Base-by-base conservation (phyloP, 371 early-diverging fungal species). In the Circinella minor region DNA sequence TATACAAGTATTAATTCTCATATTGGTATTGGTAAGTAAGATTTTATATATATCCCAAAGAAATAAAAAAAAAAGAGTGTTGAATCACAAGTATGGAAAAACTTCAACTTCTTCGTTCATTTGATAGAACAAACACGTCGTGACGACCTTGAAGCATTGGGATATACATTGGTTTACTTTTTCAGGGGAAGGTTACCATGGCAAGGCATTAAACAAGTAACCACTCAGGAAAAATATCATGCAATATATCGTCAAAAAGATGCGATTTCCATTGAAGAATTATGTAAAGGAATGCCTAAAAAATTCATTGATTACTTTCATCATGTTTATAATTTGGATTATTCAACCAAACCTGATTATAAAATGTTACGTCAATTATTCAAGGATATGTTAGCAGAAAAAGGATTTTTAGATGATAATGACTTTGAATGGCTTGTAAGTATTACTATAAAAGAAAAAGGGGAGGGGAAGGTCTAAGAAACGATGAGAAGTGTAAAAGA, bases 1-100 rank as follows among this genome's bases (percentile, higher is more conserved):
- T 98, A 98, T 86, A 96, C 96, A 90, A 94, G 94, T 78, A 91
- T 97, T 71, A 95, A 97, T 83, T 95, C 97, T 37, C 98, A 98
- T 82, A 82, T 93, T 60, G 98, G 98, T 51, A 81, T 94, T 73
- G 84, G 84, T 84, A 75, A 68, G 46, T 51, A 18, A 18, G 15
- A 37, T 10, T 17, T 55, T 18, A 14, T 60, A n/a, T 10, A 61
- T 17, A 27, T 27, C 27, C 27, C 27, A 27, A 27, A 27, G 27
- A 2, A 2, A 2, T n/a, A 27, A 27, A 27, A 27, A 27, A 27
- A 27, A 27, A 27, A 27, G 27, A 27, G 27, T 1, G 27, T 27
- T 27, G 27, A 27, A 27, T 27, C 27, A 27, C 27, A 27, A 27
- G 27, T 27, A 27, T 27, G 27, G 27, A 27, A 27, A 27, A 13